Evolutionary conservation across 169 alveolate genomes (phyloP), one percentile per base, ranked within the genome.

Genomic region (Theileria parva): DNA sequence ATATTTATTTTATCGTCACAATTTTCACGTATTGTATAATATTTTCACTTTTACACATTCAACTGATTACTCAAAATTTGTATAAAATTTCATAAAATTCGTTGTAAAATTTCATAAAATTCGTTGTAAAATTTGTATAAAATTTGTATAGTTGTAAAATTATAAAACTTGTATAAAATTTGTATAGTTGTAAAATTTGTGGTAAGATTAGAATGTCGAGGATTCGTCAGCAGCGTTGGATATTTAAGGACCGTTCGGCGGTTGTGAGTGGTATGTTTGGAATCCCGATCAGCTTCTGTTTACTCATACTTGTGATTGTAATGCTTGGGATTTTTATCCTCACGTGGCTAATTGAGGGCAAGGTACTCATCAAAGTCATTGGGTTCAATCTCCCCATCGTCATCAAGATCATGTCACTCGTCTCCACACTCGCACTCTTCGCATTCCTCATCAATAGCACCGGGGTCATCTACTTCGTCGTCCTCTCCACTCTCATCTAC

Each of bases 241-340:
- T 81, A 34, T 69, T 74, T 27, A 25, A 64, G 23, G 85, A 81
- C n/a, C 88, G 88, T 11, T 37, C 32, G 19, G 13, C 50, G 30
- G 65, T 81, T 0, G 55, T 27, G 12, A 74, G 73, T 13, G 88
- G 85, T 9, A 77, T 78, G 57, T 76, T 73, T n/a, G 80, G 80
- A 3, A 27, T 63, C 1, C 73, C 88, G 27, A 57, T 81, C 12
- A n/a, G 73, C 25, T 53, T 70, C 11, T 53, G 77, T 23, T 44
- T 72, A 32, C 73, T 81, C n/a, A 64, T 30, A 0, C 1, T 27
- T 13, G 66, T 53, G 0, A 39, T 17, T 12, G 6, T 64, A 57
- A 77, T 71, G 25, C 8, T 74, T 13, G 19, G 74, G 21, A n/a
- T 81, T 15, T 74, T 25, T 51, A 64, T 28, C 1, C 4, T n/a